Evolutionary conservation across 768 basidiomycete species (phyloP), one percentile per base, ranked within the genome.

Genomic region (Pleurotus tuber-regium): DNA sequence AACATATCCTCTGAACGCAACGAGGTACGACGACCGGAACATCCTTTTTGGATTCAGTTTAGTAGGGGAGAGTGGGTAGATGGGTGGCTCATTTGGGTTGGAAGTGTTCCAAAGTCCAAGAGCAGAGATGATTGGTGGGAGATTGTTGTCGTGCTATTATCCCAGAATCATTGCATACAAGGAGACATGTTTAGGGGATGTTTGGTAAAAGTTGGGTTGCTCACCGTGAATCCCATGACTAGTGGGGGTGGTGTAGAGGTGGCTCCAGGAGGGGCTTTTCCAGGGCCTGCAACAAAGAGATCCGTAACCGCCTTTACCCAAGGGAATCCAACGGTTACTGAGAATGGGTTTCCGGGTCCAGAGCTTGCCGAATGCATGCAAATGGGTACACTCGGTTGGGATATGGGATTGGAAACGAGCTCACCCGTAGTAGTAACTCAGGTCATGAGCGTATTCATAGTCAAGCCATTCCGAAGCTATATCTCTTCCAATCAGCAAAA

Each of bases 371-470:
- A 3, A 47, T n/a, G 14, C 6, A 21, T n/a, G n/a, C n/a, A n/a
- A n/a, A n/a, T n/a, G n/a, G n/a, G n/a, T n/a, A n/a, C n/a, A n/a
- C n/a, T n/a, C n/a, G n/a, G n/a, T n/a, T n/a, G n/a, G n/a, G n/a
- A n/a, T n/a, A n/a, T n/a, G n/a, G n/a, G n/a, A n/a, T n/a, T n/a
- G n/a, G n/a, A n/a, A n/a, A n/a, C n/a, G n/a, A n/a, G 6, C 63
- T n/a, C 51, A 68, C 70, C 74, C 74, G 42, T 75, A 75, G 56
- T 75, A 75, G 43, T 76, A 76, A 54, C 73, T 74, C 41, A 76
- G 61, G 52, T 76, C 75, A 35, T 70, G 56, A 2, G 73, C 73
- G 48, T 76, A 75, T 54, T 76, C 75, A 41, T 75, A 76, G 35
- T 72, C 62, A 6, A 70, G 54, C 75, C 74, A 75, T 57, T 76